Percentiles rank a stretch among this genome's conserved stretches.
These are phyloP conservation scores for Curvularia sp. DNA, from an alignment of 2,329 filamentous ascomycete species.

Conservation along the genomic window DNA sequence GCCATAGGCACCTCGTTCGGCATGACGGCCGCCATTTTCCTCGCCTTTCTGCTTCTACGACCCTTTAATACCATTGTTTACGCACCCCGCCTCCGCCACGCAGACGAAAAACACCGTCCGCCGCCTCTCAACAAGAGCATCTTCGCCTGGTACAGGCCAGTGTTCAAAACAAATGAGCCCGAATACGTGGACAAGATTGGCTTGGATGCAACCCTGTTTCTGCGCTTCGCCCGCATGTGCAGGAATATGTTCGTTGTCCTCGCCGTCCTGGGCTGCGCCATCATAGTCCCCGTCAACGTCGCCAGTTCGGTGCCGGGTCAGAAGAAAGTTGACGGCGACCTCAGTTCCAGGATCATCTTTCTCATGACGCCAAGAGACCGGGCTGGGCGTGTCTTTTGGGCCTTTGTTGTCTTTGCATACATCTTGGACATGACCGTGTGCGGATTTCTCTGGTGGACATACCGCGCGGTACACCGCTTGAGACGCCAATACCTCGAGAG, in stretches of 20 bases:
- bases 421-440: conserved; percentile 77
- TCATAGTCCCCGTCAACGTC: conserved; percentile 86
- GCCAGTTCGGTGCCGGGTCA: conserved; percentile 23
- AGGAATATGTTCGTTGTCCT: conserved; percentile 85
- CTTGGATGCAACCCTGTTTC: conserved; percentile 88
- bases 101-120: conserved; percentile 87
- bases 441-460: conserved; percentile 89
- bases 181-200: conserved; percentile 82
- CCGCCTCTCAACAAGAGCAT: conserved; percentile 86
- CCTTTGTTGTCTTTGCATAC: conserved; percentile 66
- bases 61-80: conserved; percentile 94
- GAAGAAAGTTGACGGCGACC: conserved; percentile 18
- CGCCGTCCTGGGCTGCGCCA: conserved; percentile 73
- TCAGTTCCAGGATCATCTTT: conserved; percentile 25
- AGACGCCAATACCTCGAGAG: conserved; percentile 83
- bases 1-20: conserved; percentile 82
- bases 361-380: conserved; percentile 56
- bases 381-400: conserved; percentile 63
- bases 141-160: conserved; percentile 83
- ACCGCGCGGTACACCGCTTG: conserved; percentile 73
- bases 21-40: conserved; percentile 74
- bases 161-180: conserved; percentile 79
- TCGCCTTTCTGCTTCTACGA: conserved; percentile 86
- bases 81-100: conserved; percentile 90
- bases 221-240: conserved; percentile 89